A percentile compares a stretch with the other conserved stretches of the same genome.
phyloP scores from a whole-genome alignment of 106 monocot species.

The Dioscorea zingiberensis region DNA sequence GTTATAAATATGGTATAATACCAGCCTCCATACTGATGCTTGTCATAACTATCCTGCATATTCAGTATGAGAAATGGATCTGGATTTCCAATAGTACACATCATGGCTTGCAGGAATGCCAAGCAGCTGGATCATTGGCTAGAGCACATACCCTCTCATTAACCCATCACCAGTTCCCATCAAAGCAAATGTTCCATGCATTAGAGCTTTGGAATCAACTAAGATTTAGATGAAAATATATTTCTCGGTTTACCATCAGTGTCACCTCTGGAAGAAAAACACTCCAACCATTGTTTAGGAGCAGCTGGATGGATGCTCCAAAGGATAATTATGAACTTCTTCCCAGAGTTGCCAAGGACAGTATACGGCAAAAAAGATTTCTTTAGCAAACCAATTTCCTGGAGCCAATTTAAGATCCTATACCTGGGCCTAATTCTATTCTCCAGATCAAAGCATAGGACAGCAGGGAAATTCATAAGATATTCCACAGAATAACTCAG shows the following conservation, averaged over 20 bases:
- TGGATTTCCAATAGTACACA: too few species aligned
- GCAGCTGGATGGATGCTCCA: constrained; percentile 73
- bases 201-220: too few species aligned
- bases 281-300: constrained; percentile 85
- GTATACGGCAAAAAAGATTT: constrained; percentile 60
- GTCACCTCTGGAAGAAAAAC: constrained; percentile 43
- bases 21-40: too few species aligned
- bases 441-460: constrained; percentile 77
- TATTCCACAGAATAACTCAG: constrained; percentile 53
- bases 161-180: too few species aligned
- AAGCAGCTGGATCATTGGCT: too few species aligned
- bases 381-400: constrained; percentile 50
- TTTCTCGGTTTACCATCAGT: constrained; percentile 16
- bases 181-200: too few species aligned
- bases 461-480: constrained; percentile 60
- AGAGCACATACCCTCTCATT: too few species aligned
- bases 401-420: constrained; percentile 70
- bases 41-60: too few species aligned
- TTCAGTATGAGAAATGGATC: too few species aligned
- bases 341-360: constrained; percentile 76
- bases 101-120: too few species aligned
- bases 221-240: constrained; percentile 11
- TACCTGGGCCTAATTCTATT: constrained; percentile 81
- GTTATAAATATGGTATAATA: too few species aligned
- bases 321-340: constrained; percentile 58